Evolutionary conservation across 2,329 filamentous ascomycete genomes (phyloP), one percentile per base, ranked within the genome.

Genomic region (Fusarium goolgardi): DNA sequence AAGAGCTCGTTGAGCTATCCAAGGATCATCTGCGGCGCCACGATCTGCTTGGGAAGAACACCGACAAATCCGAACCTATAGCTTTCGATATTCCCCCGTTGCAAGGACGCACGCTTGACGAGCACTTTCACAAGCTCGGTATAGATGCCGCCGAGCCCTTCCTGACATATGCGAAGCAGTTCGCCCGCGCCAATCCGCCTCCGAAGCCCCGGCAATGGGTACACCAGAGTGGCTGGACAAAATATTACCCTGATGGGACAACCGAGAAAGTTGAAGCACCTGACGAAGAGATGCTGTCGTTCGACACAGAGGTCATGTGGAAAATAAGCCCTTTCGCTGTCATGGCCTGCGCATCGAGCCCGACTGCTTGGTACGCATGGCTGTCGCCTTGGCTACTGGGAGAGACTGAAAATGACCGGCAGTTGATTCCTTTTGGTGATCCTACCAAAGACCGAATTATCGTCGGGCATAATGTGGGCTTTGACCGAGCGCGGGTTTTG

Each of bases 221-320:
- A 29, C 86, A 81, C 39, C 85, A 83, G 71, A 96, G 93, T 75
- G 96, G 96, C 2, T 99, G 96, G 96, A 98, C 94, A 0, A 97
- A 94, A 79, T 99, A 99, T 80, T 85, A 90, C 69, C 77, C 82
- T 3, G 90, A 97, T 77, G 94, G 93, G 23, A 84, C 81, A 15
- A 85, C 85, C 18, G 91, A 96, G 76, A 78, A 84, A 5, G 88
- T 97, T 6, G 88, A 91, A 64, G 88, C 89, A 12, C 96, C 96
- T 0, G 85, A 95, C 63, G 94, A 96, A 75, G 81, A 86, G 5
- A 90, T 95, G 84, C 82, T 98, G 55, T 94, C 91, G 37, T 99
- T 99, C 73, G 96, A 99, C 79, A 97, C 94, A 1, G 96, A 99
- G 79, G 94, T 97, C 46, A 90, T 99, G 90, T 99, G 91, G 87